Base-by-base conservation (phyloP, 2,329 filamentous ascomycete species). In the Fusarium decemcellulare region DNA sequence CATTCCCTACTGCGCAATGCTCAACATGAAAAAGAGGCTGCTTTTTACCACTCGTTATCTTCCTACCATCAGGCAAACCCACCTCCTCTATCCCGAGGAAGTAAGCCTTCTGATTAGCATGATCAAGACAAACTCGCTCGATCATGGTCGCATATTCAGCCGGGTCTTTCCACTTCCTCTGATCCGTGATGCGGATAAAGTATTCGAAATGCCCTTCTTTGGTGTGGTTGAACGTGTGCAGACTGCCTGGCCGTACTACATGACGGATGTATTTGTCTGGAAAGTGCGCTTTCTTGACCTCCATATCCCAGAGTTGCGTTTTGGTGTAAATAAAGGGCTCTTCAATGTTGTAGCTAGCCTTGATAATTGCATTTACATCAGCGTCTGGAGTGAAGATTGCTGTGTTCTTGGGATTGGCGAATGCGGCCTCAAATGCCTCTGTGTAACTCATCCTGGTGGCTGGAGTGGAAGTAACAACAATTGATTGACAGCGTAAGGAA, bases 191-290 rank as follows among this genome's bases (percentile, higher is more conserved):
- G 6, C 43, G 34, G 2, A 27, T 32, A 27, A 58, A 58, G 54
- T 40, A 57, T 27, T 57, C 23, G 7, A 48, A 16, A 39, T 15
- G 8, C 3, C 54, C 54, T 8, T 50, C 29, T 5, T 27, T 34
- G 3, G n/a, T 50, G 15, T 42, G 34, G 7, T 40, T 27, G 9
- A 58, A 30, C 8, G 36, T 48, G 23, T 58, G 14, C 18, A 50
- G n/a, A 10, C 43, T 58, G n/a, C 54, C 54, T 8, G 43, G 54
- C 8, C 43, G 54, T 9, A 50, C 14, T 3, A 58, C 54, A 8
- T 58, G 54, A 14, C 54, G 27, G 36, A 58, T 50, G 43, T 58
- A 58, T 14, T 58, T 58, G 15, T 58, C 44, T 27, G 43, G 54
- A 2, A 6, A 15, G 4, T 34, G 27, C 2, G 54, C 54, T 36